Evolutionary conservation across 768 basidiomycete genomes (phyloP), one percentile per base, ranked within the genome.

Genomic region (Cystofilobasidium macerans): DNA sequence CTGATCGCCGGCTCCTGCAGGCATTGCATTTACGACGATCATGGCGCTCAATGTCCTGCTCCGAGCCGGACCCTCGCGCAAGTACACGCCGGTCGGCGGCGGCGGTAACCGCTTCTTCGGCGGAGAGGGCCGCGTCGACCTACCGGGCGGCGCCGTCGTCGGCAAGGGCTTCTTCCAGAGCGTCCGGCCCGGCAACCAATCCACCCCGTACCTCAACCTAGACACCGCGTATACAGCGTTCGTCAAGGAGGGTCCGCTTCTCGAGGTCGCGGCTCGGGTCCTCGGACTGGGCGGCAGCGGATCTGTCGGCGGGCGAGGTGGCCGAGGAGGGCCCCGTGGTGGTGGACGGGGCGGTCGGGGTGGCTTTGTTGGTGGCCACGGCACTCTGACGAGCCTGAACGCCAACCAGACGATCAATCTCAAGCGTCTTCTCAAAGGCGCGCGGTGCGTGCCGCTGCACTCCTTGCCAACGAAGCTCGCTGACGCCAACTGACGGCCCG

Each of bases 41-140:
- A 74, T 74, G 74, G 73, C 74, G 5, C 70, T 74, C 47, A 77
- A 77, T 62, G 73, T 75, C 16, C 72, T 77, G n/a, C 67, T 77
- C 38, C 71, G 75, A n/a, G 72, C 73, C 54, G 48, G 71, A 8
- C 72, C 71, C 16, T 65, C 68, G 53, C 70, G 70, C 54, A 70
- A 58, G 13, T 76, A 71, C 65, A 68, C 70, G 43, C 73, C 74
- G 54, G 71, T 73, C 42, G 76, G 76, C 8, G 71, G 73, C 1
- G 69, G 72, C 33, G 74, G 74, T 11, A 75, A 73, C 57, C 70
- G 72, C 51, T 77, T 75, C 70, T 77, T 76, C 70, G 70, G 67
- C 28, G 51, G 73, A 57, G 69, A 70, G 12, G 72, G 69, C 8
- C 71, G 71, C 24, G 67, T 71, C 7, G 68, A 71, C 0, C 73